Conservation (phyloP, 1,284 basidiomycete species). For the Sporisorium exsertum region DNA sequence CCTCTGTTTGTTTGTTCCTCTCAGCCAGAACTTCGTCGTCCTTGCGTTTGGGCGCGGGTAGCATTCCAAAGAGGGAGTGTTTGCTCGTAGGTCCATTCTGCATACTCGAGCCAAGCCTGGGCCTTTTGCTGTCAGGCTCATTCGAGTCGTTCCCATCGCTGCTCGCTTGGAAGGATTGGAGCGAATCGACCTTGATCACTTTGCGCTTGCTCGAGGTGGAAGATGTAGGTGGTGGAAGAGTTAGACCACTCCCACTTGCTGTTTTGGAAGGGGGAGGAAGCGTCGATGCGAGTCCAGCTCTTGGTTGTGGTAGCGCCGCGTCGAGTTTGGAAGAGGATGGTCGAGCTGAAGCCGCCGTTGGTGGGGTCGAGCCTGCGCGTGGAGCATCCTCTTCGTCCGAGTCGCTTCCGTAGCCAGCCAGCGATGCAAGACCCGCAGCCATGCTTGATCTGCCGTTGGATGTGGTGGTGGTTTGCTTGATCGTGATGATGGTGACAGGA, state of each 20-base stretch:
- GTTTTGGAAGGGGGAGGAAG: constrained; percentile 29
- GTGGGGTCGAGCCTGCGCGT: background rate
- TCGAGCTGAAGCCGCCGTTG: background rate
- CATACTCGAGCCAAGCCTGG: constrained; percentile 2
- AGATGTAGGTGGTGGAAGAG: constrained; percentile 25
- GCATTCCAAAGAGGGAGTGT: constrained; percentile 61
- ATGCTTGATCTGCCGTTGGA: constrained; percentile 9
- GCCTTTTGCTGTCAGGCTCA: constrained; percentile 21
- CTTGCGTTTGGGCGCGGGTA: constrained; percentile 59
- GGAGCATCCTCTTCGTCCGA: constrained; percentile 19
- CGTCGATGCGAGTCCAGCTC: constrained; percentile 18
- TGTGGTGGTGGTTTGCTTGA: constrained; percentile 1
- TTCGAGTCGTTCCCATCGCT: constrained; percentile 14
- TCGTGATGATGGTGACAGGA: background rate
- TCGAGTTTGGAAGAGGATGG: constrained; percentile 16
- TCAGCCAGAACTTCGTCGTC: constrained; percentile 41
- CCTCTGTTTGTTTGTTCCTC: constrained; percentile 35
- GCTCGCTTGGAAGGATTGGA: constrained; percentile 9
- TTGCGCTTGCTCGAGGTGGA: constrained; percentile 25
- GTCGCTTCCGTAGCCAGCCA: constrained; percentile 42
- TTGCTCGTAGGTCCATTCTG: constrained; percentile 3
- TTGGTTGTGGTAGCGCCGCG: constrained; percentile 32
- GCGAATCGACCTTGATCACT: constrained; percentile 46
- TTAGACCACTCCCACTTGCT: constrained; percentile 14
- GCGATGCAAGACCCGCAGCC: constrained; percentile 32